phyloP scores from a whole-genome alignment of 257 asterid genomes.

The Galeopsis tetrahit region DNA sequence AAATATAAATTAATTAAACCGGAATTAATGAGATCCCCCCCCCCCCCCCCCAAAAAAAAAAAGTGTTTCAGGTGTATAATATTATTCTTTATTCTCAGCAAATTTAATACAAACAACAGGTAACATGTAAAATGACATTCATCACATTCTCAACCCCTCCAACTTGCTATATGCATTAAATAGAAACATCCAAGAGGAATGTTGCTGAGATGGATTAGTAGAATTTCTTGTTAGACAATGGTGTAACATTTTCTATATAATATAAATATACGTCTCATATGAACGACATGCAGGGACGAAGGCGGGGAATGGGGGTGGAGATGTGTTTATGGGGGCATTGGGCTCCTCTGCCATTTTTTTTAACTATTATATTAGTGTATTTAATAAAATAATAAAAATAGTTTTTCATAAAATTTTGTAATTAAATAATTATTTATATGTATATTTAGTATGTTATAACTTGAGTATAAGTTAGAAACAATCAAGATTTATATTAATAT shows the following conservation, averaged over 20 bases:
- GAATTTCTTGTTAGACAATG: not conserved
- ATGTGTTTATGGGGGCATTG: too few species aligned
- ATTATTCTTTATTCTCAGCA: slow-evolving; percentile 36
- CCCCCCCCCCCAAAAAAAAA: not conserved
- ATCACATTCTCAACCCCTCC: slow-evolving; percentile 15
- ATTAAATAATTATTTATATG: too few species aligned
- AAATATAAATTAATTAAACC: slow-evolving; percentile 15
- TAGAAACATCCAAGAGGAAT: not conserved
- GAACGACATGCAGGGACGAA: too few species aligned
- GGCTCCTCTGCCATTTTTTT: too few species aligned
- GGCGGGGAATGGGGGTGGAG: too few species aligned
- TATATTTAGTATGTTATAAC: too few species aligned
- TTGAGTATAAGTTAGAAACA: too few species aligned
- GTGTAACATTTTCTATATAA: not conserved
- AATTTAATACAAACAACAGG: slow-evolving; percentile 36
- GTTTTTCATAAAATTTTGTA: too few species aligned
- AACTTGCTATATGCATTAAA: slow-evolving; percentile 37
- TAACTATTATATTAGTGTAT: too few species aligned
- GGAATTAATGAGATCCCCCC: slow-evolving; percentile 32
- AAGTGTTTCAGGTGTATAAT: not conserved
- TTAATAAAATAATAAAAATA: too few species aligned
- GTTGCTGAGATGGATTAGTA: not conserved
- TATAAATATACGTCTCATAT: too few species aligned
- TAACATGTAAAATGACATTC: slow-evolving; percentile 39
- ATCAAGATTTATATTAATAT: too few species aligned